Evolutionary conservation across 139 green algal genomes (phyloP).

Genomic region (Spirogloea muscicola): DNA sequence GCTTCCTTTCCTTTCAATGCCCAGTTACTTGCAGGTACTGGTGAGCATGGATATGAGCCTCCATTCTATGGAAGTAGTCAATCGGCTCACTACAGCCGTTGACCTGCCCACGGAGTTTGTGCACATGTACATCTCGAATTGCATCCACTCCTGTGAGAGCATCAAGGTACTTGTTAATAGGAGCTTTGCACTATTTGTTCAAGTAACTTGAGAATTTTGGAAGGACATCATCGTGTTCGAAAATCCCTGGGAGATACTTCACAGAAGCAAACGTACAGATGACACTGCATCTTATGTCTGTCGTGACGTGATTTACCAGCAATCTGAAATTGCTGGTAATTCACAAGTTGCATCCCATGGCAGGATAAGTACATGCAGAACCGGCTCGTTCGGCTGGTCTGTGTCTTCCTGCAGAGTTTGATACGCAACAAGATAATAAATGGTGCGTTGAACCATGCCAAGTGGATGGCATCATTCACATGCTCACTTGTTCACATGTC

Average conservation of each 20-base stretch:
- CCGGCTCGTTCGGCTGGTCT: conserved; percentile 80
- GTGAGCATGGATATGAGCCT: conserved; percentile 67
- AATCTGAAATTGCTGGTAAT: too few relatives aligned
- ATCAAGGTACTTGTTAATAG: too few relatives aligned
- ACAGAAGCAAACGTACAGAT: too few relatives aligned
- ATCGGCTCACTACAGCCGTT: conserved; percentile 65
- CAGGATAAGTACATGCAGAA: conserved; percentile 80
- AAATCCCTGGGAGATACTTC: too few relatives aligned
- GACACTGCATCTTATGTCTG: too few relatives aligned
- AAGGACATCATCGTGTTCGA: too few relatives aligned
- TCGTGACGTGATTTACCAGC: background rate
- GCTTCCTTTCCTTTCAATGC: too few relatives aligned
- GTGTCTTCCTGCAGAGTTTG: conserved; percentile 80
- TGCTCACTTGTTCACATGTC: too few relatives aligned
- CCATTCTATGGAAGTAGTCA: conserved; percentile 87
- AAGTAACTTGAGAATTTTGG: too few relatives aligned
- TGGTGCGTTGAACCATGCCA: conserved; percentile 53
- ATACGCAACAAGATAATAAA: conserved; percentile 74
- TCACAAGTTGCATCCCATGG: too few relatives aligned
- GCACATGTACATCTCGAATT: conserved; percentile 82
- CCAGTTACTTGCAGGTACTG: conserved; percentile 54
- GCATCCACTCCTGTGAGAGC: conserved; percentile 70
- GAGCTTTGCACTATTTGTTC: too few relatives aligned
- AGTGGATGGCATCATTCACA: too few relatives aligned
- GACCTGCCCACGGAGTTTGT: conserved; percentile 73